Conservation (phyloP, 2,329 filamentous ascomycete species). For the Neodidymelliopsis sp. region DNA sequence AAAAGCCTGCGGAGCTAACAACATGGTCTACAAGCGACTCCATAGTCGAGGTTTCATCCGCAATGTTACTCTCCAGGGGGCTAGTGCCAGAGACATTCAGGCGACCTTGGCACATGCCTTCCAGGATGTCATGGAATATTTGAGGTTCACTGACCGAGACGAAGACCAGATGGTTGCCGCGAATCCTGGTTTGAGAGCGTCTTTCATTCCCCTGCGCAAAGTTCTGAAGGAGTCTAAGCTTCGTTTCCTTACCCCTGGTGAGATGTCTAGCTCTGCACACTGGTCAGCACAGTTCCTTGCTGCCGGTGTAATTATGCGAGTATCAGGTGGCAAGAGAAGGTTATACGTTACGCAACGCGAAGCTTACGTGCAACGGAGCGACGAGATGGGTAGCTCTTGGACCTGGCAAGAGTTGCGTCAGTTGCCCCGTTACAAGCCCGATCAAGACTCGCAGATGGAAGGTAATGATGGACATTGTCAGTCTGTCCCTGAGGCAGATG, state of each 20-base stretch:
- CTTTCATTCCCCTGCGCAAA: slow-evolving; percentile 80
- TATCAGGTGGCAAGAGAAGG: slow-evolving; percentile 65
- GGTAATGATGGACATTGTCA: slow-evolving; percentile 48
- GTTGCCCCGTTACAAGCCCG: slow-evolving; percentile 64
- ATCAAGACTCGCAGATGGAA: slow-evolving; percentile 46
- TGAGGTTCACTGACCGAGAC: slow-evolving; percentile 38
- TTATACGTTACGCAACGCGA: slow-evolving; percentile 79
- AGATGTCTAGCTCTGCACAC: slow-evolving; percentile 75
- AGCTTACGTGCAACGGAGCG: slow-evolving; percentile 72
- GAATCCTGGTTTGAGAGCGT: slow-evolving; percentile 66
- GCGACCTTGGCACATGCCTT: slow-evolving; percentile 70
- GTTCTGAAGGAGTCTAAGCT: slow-evolving; percentile 76
- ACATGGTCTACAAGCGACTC: slow-evolving; percentile 73
- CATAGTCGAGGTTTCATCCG: slow-evolving; percentile 76
- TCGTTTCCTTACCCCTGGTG: slow-evolving; percentile 72
- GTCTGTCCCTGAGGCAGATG: slow-evolving; percentile 66
- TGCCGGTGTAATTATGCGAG: slow-evolving; percentile 76
- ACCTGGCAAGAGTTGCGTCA: slow-evolving; percentile 74
- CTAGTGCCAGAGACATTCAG: slow-evolving; percentile 73
- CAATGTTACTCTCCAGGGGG: slow-evolving; percentile 66
- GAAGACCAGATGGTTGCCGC: slow-evolving; percentile 35
- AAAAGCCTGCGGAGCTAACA: slow-evolving; percentile 70
- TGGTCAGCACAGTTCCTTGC: slow-evolving; percentile 77
- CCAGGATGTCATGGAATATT: slow-evolving; percentile 56
- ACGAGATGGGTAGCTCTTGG: slow-evolving; percentile 63